Base-by-base conservation (phyloP, 1,284 basidiomycete genomes). In the Leccinum angustisporum region DNA sequence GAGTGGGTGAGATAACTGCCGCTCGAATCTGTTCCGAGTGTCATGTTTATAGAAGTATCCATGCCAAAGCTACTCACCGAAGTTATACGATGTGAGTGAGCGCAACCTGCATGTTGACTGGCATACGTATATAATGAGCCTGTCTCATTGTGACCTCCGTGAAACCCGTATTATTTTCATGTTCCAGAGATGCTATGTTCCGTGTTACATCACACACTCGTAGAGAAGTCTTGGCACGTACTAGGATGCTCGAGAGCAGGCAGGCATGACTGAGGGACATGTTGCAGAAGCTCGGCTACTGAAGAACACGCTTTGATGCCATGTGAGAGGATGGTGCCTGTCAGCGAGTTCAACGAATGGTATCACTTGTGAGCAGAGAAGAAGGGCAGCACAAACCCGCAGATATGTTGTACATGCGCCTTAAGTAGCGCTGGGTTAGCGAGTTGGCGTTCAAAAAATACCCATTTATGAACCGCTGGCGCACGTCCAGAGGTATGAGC, bases 381-480 rank as follows among this genome's bases (percentile, higher is more conserved):
- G 11, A 53, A 36, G 9, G 7, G 7, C 2, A 57, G 10, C 27
- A 73, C 82, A 60, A 70, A 91, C 93, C 89, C 59, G 86, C 85
- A 46, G 86, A 86, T 52, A 92, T 82, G 63, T 92, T 88, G 70
- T 89, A 88, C 56, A 94, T 72, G 62, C 92, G 82, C 58, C 90
- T 84, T 56, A 95, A 76, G 68, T 92, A 93, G 67, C 86, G 85
- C 69, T 88, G 83, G 1, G 90, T 87, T 59, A 88, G 78, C 5
- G 81, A 78, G 69, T 95, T 96, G n/a, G 91, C 86, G 66, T 93
- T 94, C 58, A 95, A 78, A 52, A 95, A 83, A 63, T 90, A 88
- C 9, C 87, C 79, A 2, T 78, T 85, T 62, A 78, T 71, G 70
- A 89, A 85, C 38, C 83, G 82, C 46, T 74, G 71, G 50, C 86